These are phyloP conservation scores for Chamaecrista fasciculata DNA, from an alignment of 306 rosid species.

Conservation along the genomic window DNA sequence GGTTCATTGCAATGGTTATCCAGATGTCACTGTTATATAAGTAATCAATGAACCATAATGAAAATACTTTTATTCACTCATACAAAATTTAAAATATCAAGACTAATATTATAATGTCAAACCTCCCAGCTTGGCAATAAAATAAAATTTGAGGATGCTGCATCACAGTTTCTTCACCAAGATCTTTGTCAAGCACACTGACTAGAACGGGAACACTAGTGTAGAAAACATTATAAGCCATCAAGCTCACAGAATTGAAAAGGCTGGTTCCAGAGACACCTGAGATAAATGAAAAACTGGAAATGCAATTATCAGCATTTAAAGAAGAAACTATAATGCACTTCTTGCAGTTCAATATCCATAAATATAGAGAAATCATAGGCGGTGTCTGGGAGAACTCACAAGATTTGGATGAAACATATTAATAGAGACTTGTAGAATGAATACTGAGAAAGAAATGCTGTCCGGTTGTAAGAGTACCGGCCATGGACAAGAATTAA, in stretches of 20 bases:
- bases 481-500: slow-evolving; percentile 98
- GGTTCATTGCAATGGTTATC: slow-evolving; percentile 13
- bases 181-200: slow-evolving; percentile 97
- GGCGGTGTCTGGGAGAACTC: slow-evolving; percentile 38
- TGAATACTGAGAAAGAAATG: slow-evolving; percentile 94
- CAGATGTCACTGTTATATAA: slow-evolving; percentile 19
- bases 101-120: slow-evolving; percentile 26
- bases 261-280: slow-evolving; percentile 99
- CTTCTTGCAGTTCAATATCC: neutral
- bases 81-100: slow-evolving; percentile 11
- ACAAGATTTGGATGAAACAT: slow-evolving; percentile 98
- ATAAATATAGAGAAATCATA: slow-evolving; percentile 15
- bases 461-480: slow-evolving; percentile 96
- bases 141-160: slow-evolving; percentile 98
- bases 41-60: slow-evolving; percentile 3
- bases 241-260: slow-evolving; percentile 97
- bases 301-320: slow-evolving; percentile 47
- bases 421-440: slow-evolving; percentile 90
- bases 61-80: neutral
- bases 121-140: slow-evolving; percentile 99
- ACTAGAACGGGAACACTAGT: slow-evolving; percentile 94
- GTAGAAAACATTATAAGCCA: slow-evolving; percentile 99
- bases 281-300: slow-evolving; percentile 96
- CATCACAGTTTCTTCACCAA: slow-evolving; percentile 91
- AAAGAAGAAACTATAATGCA: slow-evolving; percentile 26